phyloP scores from a whole-genome alignment of 148 eudicot genomes.

The Persicaria maculosa region DNA sequence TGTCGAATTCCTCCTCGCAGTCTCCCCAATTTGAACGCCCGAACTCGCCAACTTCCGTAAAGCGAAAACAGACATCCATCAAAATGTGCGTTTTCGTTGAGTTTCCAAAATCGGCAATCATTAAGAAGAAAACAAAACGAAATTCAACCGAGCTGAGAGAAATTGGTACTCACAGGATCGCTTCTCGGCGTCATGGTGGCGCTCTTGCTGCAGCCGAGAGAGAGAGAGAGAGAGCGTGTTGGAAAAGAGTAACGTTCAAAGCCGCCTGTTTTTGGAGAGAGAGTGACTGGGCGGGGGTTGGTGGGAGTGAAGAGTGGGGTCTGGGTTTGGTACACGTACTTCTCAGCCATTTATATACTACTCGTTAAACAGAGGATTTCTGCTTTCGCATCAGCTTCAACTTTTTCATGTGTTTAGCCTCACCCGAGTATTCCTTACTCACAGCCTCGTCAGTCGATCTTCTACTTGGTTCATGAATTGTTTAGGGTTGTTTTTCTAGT shows the following conservation, averaged over 20 bases:
- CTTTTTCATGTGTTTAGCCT: too few relatives aligned
- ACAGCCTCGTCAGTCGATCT: too few relatives aligned
- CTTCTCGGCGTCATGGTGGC: conserved; percentile 5
- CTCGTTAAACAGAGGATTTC: too few relatives aligned
- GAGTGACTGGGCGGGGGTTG: background rate
- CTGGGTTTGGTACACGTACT: background rate
- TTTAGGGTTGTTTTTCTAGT: too few relatives aligned
- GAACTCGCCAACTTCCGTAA: background rate
- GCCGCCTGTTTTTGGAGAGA: background rate
- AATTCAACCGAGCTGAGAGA: background rate
- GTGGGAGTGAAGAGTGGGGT: background rate
- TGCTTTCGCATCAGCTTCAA: too few relatives aligned
- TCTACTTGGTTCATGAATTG: too few relatives aligned
- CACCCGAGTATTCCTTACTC: too few relatives aligned
- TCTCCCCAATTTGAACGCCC: conserved; percentile 4
- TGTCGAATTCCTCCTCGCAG: conserved; percentile 22
- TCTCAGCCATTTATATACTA: too few relatives aligned
- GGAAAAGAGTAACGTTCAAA: background rate
- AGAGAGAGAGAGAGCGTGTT: background rate
- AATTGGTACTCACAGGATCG: conserved; percentile 2
- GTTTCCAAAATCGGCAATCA: background rate
- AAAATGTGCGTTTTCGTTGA: too few relatives aligned
- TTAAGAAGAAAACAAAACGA: too few relatives aligned
- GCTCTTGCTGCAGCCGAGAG: background rate
- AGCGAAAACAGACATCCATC: background rate